Conservation (phyloP, 208 protist species). For the Kentomonas sorsogonicus region DNA sequence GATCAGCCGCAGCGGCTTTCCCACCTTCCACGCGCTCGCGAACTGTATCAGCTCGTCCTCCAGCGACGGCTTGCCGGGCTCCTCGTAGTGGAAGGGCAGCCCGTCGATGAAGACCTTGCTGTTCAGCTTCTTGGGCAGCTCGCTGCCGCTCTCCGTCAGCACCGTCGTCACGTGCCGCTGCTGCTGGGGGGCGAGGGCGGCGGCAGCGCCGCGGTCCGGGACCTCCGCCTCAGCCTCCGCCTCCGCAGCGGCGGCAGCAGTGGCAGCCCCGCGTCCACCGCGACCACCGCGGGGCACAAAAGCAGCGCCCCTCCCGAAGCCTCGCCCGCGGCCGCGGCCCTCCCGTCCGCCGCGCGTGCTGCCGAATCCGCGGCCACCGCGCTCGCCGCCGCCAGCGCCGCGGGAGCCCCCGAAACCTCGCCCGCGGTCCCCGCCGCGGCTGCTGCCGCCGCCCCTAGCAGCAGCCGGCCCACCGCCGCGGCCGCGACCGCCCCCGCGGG, state of each 20-base stretch:
- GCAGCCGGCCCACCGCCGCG: not conserved
- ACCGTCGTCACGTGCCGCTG: slow-evolving; percentile 42
- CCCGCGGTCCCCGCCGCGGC: slow-evolving; percentile 4
- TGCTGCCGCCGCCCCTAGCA: not conserved
- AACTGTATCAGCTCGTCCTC: slow-evolving; percentile 86
- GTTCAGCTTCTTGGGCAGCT: slow-evolving; percentile 81
- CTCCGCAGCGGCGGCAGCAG: not conserved
- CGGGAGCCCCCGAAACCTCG: slow-evolving; percentile 10
- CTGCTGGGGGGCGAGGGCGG: not conserved
- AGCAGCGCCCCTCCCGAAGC: too few species aligned
- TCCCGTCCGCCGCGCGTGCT: slow-evolving; percentile 9
- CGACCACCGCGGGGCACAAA: slow-evolving; percentile 5
- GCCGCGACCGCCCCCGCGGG: slow-evolving; percentile 1
- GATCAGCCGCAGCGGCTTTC: slow-evolving; percentile 78
- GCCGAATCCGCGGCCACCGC: not conserved
- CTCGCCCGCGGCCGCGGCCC: slow-evolving; percentile 8
- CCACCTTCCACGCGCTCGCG: slow-evolving; percentile 77
- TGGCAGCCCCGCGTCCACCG: slow-evolving; percentile 11
- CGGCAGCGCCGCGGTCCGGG: not conserved
- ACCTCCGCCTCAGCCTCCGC: not conserved
- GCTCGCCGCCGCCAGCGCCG: slow-evolving; percentile 4
- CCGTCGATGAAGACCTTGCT: slow-evolving; percentile 89
- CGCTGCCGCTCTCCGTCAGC: slow-evolving; percentile 60
- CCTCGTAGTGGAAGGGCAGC: slow-evolving; percentile 74
- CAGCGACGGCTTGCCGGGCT: slow-evolving; percentile 45